Evolutionary conservation across 169 alveolate species (phyloP).

Genomic region (Perkinsus marinus): DNA sequence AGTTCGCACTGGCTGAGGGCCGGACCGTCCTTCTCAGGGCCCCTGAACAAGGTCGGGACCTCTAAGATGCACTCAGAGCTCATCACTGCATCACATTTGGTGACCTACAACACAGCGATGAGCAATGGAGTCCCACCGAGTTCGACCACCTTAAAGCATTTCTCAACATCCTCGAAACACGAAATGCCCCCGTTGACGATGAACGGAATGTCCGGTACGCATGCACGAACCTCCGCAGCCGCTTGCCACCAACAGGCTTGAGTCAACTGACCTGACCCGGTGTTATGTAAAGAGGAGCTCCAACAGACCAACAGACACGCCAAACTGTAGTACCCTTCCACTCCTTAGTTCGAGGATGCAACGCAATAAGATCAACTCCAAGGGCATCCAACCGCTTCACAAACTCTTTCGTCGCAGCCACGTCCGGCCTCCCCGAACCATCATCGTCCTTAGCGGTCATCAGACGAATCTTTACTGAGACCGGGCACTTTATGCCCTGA

Average conservation of each 20-base stretch:
- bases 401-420: not conserved
- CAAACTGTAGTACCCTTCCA: not conserved
- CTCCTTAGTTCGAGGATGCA: not conserved
- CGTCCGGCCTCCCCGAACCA: not conserved
- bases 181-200: slow-evolving; percentile 27
- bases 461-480: slow-evolving; percentile 15
- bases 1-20: not conserved
- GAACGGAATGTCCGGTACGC: not conserved
- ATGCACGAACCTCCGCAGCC: not conserved
- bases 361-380: not conserved
- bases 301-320: not conserved
- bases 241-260: not conserved
- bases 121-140: not conserved
- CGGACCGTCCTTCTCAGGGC: not conserved
- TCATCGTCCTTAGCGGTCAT: slow-evolving; percentile 10
- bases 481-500: slow-evolving; percentile 1
- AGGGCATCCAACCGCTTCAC: not conserved
- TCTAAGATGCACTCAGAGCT: slow-evolving; percentile 20
- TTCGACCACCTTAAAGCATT: slow-evolving; percentile 8
- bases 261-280: not conserved
- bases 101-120: not conserved
- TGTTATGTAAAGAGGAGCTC: not conserved
- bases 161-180: slow-evolving; percentile 13
- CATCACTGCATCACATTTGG: slow-evolving; percentile 34
- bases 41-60: slow-evolving; percentile 16